Conservation (phyloP, 2,329 filamentous ascomycete species). For the Fusarium ramigenum region DNA sequence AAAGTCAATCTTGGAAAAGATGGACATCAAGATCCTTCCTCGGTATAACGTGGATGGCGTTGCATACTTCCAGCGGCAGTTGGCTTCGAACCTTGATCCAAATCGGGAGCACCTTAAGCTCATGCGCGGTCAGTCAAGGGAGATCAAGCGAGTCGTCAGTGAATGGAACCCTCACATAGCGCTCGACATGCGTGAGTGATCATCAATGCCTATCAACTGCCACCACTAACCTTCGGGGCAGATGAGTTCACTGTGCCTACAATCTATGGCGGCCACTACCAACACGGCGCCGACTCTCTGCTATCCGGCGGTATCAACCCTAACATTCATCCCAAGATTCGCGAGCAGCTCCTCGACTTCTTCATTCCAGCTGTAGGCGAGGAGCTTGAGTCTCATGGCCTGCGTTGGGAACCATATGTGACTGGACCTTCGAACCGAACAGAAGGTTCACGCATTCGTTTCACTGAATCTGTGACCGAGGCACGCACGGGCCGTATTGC, state of each 20-base stretch:
- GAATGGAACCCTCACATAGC: constrained; percentile 14
- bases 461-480: constrained; percentile 9
- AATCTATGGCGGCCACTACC: constrained; percentile 6
- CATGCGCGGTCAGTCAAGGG: neutral
- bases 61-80: constrained; percentile 15
- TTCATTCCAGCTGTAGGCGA: constrained; percentile 7
- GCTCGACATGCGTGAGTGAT: constrained; percentile 1
- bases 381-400: neutral
- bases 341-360: neutral
- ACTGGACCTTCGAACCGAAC: constrained; percentile 2
- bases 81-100: constrained; percentile 3
- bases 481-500: constrained; percentile 5
- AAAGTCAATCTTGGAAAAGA: constrained; percentile 1
- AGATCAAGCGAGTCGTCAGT: neutral
- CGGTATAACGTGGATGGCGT: constrained; percentile 16
- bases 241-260: constrained; percentile 6
- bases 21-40: constrained; percentile 22
- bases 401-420: constrained; percentile 11
- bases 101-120: constrained; percentile 17
- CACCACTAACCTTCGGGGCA: neutral
- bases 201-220: rapidly evolving
- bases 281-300: neutral
- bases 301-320: constrained; percentile 3
- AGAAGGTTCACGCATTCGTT: neutral
- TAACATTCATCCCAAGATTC: constrained; percentile 8